Percentiles rank a stretch among this genome's conserved stretches.
These are phyloP conservation scores for Tylopilus sp. DNA, from an alignment of 768 basidiomycete species.

Conservation along the genomic window DNA sequence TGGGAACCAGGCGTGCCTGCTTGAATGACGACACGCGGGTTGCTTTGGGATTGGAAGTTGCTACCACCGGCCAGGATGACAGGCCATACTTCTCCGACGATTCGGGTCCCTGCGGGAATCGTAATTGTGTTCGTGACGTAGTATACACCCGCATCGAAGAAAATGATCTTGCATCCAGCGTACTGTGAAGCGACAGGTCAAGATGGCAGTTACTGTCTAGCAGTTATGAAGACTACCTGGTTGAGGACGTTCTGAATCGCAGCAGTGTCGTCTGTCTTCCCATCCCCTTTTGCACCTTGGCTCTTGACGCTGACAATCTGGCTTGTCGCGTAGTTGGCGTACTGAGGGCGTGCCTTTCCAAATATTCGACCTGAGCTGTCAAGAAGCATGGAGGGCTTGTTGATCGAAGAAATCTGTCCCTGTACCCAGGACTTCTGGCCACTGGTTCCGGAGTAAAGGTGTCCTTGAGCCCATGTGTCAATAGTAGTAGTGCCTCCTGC, in stretches of 20 bases:
- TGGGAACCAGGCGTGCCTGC: conserved; percentile 43
- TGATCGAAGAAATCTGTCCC: conserved; percentile 39
- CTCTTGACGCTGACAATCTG: conserved; percentile 70
- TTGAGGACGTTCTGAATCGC: conserved; percentile 58
- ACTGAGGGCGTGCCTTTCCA: conserved; percentile 63
- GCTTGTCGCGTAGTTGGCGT: conserved; percentile 50
- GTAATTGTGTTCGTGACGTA: conserved; percentile 43
- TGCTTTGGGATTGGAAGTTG: conserved; percentile 36
- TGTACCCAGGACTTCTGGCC: conserved; percentile 46
- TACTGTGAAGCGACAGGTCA: conserved; percentile 37
- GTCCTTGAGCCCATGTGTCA: conserved; percentile 70
- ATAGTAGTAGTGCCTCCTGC: conserved; percentile 34
- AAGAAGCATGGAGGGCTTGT: conserved; percentile 54
- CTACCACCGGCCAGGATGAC: conserved; percentile 43
- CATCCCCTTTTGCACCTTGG: conserved; percentile 71
- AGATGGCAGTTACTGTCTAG: not conserved
- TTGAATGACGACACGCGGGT: conserved; percentile 39
- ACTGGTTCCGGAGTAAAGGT: conserved; percentile 57
- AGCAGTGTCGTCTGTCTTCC: conserved; percentile 68
- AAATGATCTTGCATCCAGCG: conserved; percentile 72
- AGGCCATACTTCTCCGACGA: conserved; percentile 52
- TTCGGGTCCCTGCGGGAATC: conserved; percentile 44
- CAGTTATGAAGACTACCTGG: conserved; percentile 34
- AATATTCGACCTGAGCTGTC: conserved; percentile 58
- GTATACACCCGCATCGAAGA: conserved; percentile 68